A percentile compares a stretch with the other conserved stretches of the same genome.
Evolutionary conservation across 306 rosid species (phyloP).

Genomic region (Elaeagnus macrophylla): DNA sequence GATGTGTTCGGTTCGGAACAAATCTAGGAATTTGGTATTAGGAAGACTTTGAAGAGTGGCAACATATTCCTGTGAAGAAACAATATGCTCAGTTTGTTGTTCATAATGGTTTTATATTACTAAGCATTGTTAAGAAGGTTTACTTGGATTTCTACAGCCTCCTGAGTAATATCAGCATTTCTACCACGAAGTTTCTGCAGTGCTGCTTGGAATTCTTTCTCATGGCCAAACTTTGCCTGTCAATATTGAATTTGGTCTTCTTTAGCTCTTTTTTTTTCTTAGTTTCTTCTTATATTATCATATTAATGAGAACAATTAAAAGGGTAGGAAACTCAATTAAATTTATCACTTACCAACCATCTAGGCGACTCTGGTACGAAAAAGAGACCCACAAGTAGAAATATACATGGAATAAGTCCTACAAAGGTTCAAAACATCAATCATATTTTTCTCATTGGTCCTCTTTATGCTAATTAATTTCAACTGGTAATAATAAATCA

Average conservation of each 20-base stretch:
- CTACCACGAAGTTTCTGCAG: slow-evolving; percentile 29
- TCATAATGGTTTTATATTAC: slow-evolving; percentile 3
- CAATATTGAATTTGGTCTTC: not conserved
- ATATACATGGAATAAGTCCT: slow-evolving; percentile 62
- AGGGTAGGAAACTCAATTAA: not conserved
- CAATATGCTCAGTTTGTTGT: slow-evolving; percentile 4
- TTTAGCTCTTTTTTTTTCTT: not conserved
- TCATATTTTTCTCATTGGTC: slow-evolving; percentile 2
- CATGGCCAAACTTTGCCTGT: slow-evolving; percentile 38
- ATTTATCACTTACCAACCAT: slow-evolving; percentile 35
- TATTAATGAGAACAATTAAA: not conserved
- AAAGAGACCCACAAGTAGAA: slow-evolving; percentile 32
- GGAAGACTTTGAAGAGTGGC: slow-evolving; percentile 25
- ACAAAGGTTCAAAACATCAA: slow-evolving; percentile 21
- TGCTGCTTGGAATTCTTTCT: slow-evolving; percentile 31
- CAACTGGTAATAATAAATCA: not conserved
- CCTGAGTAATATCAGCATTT: slow-evolving; percentile 28
- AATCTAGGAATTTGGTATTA: slow-evolving; percentile 19
- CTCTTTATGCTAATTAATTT: not conserved
- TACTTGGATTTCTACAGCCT: slow-evolving; percentile 25
- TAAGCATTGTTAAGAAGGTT: slow-evolving; percentile 4
- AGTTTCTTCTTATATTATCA: not conserved
- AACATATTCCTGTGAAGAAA: slow-evolving; percentile 24
- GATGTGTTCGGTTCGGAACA: slow-evolving; percentile 26
- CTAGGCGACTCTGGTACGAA: slow-evolving; percentile 42